Base-by-base conservation (phyloP, 768 basidiomycete species). In the Myochromella boudieri region DNA sequence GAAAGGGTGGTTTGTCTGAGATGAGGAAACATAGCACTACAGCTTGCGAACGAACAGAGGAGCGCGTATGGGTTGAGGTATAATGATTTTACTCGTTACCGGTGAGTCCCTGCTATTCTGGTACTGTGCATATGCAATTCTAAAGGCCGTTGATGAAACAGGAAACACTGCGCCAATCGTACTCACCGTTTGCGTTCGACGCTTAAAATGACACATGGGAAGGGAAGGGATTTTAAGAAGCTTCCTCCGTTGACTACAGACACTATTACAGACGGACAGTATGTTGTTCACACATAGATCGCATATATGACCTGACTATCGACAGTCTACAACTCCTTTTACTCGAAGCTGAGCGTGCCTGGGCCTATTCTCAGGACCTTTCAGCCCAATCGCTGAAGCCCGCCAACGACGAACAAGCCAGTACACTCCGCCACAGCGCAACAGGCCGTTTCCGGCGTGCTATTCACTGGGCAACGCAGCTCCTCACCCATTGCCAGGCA, bases 91-190 rank as follows among this genome's bases (percentile, higher is more conserved):
- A 70, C 75, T 43, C 83, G 94, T 42, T 97, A 97, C 69, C 77
- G 87, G 91, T 90, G 44, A 39, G 75, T 10, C n/a, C 8, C 32
- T 37, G 27, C 45, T 21, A 18, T 46, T 6, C 3, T 22, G 18
- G 25, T 18, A 21, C 17, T 15, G 12, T n/a, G n/a, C 3, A 18
- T 22, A 1, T n/a, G 9, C n/a, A 5, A 1, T 18, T 17, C 25
- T 46, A n/a, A 37, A 2, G 20, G 28, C 1, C 20, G 11, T 9
- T 25, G n/a, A 14, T 29, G 28, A 14, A n/a, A 28, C 66, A 91
- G 94, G 56, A 92, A 92, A 56, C 94, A 98, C 59, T 95, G 93
- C 62, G 83, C 87, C 5, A 92, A 93, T 63, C 83, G 90, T 59
- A 87, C 94, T 0, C 92, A 94, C 67, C 84, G 91, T 39, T 72